These are phyloP conservation scores for Houttuynia cordata DNA, from an alignment of 164 flowering plant genomes.

Conservation along the genomic window DNA sequence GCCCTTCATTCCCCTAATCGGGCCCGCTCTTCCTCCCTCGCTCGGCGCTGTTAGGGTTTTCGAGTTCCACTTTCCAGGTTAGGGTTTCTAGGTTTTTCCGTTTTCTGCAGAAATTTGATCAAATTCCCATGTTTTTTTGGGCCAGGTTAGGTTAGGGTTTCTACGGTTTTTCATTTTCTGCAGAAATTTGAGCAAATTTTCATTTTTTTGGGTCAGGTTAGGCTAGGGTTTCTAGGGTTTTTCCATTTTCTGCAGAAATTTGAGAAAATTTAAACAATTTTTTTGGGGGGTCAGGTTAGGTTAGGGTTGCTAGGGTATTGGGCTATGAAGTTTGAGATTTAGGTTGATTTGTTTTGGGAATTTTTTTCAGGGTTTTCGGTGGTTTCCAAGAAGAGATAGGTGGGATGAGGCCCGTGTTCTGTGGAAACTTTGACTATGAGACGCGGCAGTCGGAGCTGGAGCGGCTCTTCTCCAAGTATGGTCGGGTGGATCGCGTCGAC, in stretches of 20 bases:
- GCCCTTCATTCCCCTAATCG: too few species aligned
- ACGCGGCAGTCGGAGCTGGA: slow-evolving; percentile 78
- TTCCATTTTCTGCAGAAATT: neutral
- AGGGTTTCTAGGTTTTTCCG: too few species aligned
- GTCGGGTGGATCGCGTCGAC: slow-evolving; percentile 69
- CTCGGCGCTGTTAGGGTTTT: too few species aligned
- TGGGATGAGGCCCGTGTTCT: slow-evolving; percentile 65
- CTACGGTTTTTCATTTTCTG: too few species aligned
- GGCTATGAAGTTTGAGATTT: neutral
- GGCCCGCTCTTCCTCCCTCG: too few species aligned
- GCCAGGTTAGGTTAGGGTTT: neutral
- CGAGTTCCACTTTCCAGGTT: too few species aligned
- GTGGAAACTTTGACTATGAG: slow-evolving; percentile 70
- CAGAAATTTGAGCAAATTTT: neutral
- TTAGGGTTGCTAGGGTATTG: too few species aligned
- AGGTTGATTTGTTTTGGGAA: neutral
- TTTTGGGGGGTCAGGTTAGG: too few species aligned
- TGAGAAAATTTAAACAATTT: too few species aligned
- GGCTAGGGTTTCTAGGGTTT: neutral
- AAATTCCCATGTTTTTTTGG: neutral
- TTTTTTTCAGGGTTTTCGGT: neutral
- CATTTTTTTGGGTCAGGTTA: neutral
- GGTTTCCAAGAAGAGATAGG: neutral
- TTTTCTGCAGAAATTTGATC: neutral
- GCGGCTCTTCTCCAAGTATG: slow-evolving; percentile 55